Evolutionary conservation across 352 stramenopile species (phyloP).

Genomic region (Phytophthora fragariaefolia): DNA sequence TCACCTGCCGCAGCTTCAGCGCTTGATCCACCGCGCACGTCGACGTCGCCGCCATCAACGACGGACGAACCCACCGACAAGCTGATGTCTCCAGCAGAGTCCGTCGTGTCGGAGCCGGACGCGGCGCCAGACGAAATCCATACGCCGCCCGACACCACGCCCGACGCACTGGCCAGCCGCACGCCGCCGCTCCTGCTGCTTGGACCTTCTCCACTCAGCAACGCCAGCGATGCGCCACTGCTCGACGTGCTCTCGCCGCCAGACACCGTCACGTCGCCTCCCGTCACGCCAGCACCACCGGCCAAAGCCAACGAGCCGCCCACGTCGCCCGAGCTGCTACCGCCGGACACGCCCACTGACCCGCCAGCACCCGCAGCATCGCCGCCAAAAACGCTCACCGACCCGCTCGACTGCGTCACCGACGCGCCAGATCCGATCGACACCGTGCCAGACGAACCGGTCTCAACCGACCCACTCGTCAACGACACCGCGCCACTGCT

Average conservation of each 20-base stretch:
- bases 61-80: constrained; percentile 25
- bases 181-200: constrained; percentile 28
- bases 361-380: constrained; percentile 15
- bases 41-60: constrained; percentile 19
- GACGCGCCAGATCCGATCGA: constrained; percentile 27
- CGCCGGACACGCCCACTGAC: not conserved
- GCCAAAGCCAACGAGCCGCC: constrained; percentile 17
- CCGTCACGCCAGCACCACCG: constrained; percentile 25
- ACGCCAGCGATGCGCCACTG: constrained; percentile 17
- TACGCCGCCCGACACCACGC: constrained; percentile 20
- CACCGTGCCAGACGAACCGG: constrained; percentile 27
- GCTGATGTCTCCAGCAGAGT: constrained; percentile 12
- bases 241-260: constrained; percentile 19
- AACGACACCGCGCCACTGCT: constrained; percentile 24
- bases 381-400: constrained; percentile 23
- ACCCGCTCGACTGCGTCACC: constrained; percentile 24
- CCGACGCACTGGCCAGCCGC: constrained; percentile 23
- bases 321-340: not conserved
- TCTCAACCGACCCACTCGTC: constrained; percentile 21
- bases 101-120: constrained; percentile 2
- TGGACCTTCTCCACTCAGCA: constrained; percentile 29
- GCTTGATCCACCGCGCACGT: constrained; percentile 21
- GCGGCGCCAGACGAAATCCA: constrained; percentile 27
- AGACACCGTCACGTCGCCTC: constrained; percentile 24
- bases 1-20: constrained; percentile 19